These are phyloP conservation scores for Suillus plorans DNA, from an alignment of 768 basidiomycete genomes.

Conservation along the genomic window DNA sequence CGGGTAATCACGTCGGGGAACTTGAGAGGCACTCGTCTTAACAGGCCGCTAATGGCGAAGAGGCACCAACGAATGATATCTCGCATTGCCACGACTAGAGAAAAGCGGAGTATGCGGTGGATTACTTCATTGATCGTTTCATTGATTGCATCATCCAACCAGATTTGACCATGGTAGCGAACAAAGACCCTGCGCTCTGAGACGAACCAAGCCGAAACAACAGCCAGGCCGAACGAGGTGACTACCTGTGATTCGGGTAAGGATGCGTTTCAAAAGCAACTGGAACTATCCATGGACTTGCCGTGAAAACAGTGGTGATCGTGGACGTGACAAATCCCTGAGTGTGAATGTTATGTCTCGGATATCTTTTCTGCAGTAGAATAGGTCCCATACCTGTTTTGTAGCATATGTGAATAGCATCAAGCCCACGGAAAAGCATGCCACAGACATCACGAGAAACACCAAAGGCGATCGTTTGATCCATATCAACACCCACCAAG, in stretches of 20 bases:
- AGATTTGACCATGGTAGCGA: conserved; percentile 47
- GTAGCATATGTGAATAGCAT: conserved; percentile 79
- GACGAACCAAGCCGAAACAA: conserved; percentile 56
- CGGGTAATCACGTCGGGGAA: neutral
- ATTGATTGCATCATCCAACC: conserved; percentile 47
- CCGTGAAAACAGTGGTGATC: conserved; percentile 76
- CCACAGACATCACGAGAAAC: conserved; percentile 81
- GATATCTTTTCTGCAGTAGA: conserved; percentile 14
- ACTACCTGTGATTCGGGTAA: conserved; percentile 26
- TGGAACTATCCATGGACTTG: conserved; percentile 14
- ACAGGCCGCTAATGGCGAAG: conserved; percentile 16
- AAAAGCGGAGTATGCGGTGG: conserved; percentile 22
- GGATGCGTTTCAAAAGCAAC: conserved; percentile 5
- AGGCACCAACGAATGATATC: conserved; percentile 25
- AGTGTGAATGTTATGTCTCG: conserved; percentile 1
- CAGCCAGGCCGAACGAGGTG: conserved; percentile 42
- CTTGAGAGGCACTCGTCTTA: conserved; percentile 21
- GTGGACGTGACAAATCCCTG: conserved; percentile 63
- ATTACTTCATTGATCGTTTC: conserved; percentile 33
- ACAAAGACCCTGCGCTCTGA: conserved; percentile 50
- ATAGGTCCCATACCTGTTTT: conserved; percentile 48
- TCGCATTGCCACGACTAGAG: conserved; percentile 17
- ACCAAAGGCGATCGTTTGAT: conserved; percentile 83
- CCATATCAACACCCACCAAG: conserved; percentile 72
- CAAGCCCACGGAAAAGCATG: conserved; percentile 77